Evolutionary conservation across 2,329 filamentous ascomycete species (phyloP), one percentile per base, ranked within the genome.

Genomic region (Monosporascus sp.): DNA sequence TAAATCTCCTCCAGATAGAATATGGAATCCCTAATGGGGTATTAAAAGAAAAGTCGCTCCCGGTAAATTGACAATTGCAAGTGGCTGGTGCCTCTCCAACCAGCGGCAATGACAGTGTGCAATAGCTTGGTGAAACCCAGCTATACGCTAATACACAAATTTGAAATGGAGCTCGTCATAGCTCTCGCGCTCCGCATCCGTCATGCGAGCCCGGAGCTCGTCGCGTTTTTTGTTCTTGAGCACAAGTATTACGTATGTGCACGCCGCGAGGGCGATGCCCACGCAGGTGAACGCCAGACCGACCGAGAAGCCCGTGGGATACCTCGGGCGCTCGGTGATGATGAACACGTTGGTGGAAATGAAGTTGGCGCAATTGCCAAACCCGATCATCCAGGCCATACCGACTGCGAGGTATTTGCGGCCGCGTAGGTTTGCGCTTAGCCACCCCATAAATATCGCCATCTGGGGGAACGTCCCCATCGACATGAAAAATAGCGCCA

Each of bases 341-440:
- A 75, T 69, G 54, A 75, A 76, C 6, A 75, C 64, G 52, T 74
- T 73, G 25, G 66, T 64, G 5, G 67, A 68, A 7, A 75, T 63
- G 49, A 76, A 71, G 47, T 72, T 73, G 47, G 70, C 73, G 52
- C 71, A 73, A 57, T 75, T 75, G n/a, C 72, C 73, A 20, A 75
- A 70, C 2, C 71, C 71, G 3, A 70, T 62, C 60, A 72, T 69
- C 58, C 74, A 65, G 1, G 67, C 73, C 59, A 70, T 71, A 3
- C 69, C 72, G 6, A 75, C 65, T 6, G 69, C 70, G 22, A 73
- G 69, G 51, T 70, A 68, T 39, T 68, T 67, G 50, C 66, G 66
- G n/a, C 70, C 71, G 9, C 69, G 63, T 3, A 75, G 59, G 50
- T 76, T 76, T 42, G 70, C 69, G 31, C 68, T 71, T 17, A 53